phyloP scores from a whole-genome alignment of 148 eudicot species.

The Silene conica region DNA sequence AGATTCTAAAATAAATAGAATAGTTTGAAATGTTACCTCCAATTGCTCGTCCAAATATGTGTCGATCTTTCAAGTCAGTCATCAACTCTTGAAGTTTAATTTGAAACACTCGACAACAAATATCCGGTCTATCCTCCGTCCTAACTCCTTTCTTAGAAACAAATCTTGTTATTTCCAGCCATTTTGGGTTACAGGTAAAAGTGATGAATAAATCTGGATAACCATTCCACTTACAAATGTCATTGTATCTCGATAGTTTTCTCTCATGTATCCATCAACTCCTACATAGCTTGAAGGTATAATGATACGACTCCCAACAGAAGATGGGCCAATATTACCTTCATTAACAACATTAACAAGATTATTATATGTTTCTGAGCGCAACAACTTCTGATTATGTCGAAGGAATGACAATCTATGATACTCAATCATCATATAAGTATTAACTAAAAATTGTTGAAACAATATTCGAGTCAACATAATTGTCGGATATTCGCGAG shows the following conservation, averaged over 20 bases:
- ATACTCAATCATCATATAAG: background rate
- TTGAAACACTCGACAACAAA: too few species aligned
- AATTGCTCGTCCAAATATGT: background rate
- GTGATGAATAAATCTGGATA: too few species aligned
- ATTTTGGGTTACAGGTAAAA: too few species aligned
- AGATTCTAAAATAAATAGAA: too few species aligned
- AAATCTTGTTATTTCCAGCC: too few species aligned
- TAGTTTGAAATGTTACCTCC: background rate
- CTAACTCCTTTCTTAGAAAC: too few species aligned
- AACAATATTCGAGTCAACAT: background rate
- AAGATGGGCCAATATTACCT: too few species aligned
- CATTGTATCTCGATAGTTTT: slow-evolving; percentile 7
- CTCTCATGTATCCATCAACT: background rate
- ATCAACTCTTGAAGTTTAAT: background rate
- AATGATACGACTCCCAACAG: too few species aligned
- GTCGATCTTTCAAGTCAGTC: background rate
- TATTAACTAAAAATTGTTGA: slow-evolving; percentile 7
- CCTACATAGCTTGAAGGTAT: background rate
- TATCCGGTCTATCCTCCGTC: too few species aligned
- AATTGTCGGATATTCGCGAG: background rate
- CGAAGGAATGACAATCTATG: background rate
- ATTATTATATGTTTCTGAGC: background rate
- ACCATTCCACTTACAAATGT: slow-evolving; percentile 2
- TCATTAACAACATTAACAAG: background rate
- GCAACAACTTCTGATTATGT: background rate